Percentiles rank a stretch among this genome's conserved stretches.
Conservation (phyloP, 805 yeast species). For the Allodekkera sacchari region DNA sequence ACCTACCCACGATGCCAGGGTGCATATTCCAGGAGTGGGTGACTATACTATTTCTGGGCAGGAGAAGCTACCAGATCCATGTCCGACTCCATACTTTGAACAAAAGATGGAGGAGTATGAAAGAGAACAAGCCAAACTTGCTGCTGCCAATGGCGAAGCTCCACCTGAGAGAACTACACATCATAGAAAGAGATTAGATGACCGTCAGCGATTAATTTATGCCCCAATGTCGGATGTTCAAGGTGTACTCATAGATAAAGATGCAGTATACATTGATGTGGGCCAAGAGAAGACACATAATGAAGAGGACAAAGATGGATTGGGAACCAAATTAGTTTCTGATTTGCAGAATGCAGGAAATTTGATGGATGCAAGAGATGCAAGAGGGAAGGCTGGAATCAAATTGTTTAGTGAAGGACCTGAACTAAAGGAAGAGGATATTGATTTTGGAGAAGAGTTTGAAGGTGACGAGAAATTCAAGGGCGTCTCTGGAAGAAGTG, state of each 20-base stretch:
- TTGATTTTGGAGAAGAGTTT: constrained; percentile 25
- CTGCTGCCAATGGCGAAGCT: constrained; percentile 51
- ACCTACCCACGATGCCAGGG: constrained; percentile 55
- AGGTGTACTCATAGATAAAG: constrained; percentile 93
- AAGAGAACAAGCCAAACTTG: constrained; percentile 60
- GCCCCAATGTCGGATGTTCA: constrained; percentile 99
- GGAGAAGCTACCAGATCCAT: constrained; percentile 94
- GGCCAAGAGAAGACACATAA: constrained; percentile 31
- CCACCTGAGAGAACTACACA: constrained; percentile 36
- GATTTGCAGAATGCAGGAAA: constrained; percentile 64
- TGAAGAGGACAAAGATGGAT: constrained; percentile 40
- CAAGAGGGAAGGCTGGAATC: constrained; percentile 49
- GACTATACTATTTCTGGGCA: constrained; percentile 69
- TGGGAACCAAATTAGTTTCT: constrained; percentile 82
- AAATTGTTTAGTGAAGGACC: constrained; percentile 59
- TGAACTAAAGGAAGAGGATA: constrained; percentile 25
- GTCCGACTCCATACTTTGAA: constrained; percentile 93
- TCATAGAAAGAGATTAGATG: constrained; percentile 87
- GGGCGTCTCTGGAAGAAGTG: constrained; percentile 52
- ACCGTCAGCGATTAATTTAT: constrained; percentile 85
- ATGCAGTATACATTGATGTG: constrained; percentile 90
- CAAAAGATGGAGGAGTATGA: constrained; percentile 77
- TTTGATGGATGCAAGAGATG: constrained; percentile 32
- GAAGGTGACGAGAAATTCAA: constrained; percentile 16
- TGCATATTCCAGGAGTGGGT: constrained; percentile 95